phyloP scores from a whole-genome alignment of 192 early-diverging fungal genomes.

The Phlyctochytrium arcticum region DNA sequence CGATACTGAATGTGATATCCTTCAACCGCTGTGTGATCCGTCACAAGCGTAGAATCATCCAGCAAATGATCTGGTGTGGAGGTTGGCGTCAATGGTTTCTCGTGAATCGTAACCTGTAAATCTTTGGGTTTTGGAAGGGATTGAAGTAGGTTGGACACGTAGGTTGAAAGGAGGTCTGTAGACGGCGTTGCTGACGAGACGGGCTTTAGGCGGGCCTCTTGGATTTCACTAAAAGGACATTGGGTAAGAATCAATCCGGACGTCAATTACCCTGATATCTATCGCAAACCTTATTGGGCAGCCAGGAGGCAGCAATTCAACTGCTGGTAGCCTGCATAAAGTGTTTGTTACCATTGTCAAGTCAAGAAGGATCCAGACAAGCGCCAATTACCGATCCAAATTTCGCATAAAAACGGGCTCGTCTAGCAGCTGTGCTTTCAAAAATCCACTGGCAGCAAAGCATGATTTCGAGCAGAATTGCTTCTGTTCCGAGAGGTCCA shows the following conservation, averaged over 20 bases:
- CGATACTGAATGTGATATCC: slow-evolving; percentile 1
- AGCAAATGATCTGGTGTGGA: background rate
- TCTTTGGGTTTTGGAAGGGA: background rate
- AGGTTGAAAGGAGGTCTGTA: background rate
- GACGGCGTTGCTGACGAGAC: background rate
- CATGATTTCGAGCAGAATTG: slow-evolving; percentile 70
- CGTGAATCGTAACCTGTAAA: too few species aligned
- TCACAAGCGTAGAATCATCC: too few species aligned
- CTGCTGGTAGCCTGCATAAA: background rate
- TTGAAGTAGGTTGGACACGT: background rate
- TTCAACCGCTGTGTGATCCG: slow-evolving; percentile 2
- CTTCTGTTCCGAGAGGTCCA: slow-evolving; percentile 64
- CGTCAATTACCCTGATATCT: too few species aligned
- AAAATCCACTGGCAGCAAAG: slow-evolving; percentile 68
- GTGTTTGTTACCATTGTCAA: background rate
- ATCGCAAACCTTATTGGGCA: background rate
- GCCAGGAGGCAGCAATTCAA: slow-evolving; percentile 17
- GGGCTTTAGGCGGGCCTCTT: too few species aligned
- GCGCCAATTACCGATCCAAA: slow-evolving; percentile 8
- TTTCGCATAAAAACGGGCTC: slow-evolving; percentile 72
- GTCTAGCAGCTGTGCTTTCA: slow-evolving; percentile 62
- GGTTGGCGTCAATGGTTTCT: background rate
- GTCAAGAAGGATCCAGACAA: background rate
- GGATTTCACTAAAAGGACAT: too few species aligned
- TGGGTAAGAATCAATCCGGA: too few species aligned